Conservation (phyloP, 208 protist species). For the Wallacemonas sp. region DNA sequence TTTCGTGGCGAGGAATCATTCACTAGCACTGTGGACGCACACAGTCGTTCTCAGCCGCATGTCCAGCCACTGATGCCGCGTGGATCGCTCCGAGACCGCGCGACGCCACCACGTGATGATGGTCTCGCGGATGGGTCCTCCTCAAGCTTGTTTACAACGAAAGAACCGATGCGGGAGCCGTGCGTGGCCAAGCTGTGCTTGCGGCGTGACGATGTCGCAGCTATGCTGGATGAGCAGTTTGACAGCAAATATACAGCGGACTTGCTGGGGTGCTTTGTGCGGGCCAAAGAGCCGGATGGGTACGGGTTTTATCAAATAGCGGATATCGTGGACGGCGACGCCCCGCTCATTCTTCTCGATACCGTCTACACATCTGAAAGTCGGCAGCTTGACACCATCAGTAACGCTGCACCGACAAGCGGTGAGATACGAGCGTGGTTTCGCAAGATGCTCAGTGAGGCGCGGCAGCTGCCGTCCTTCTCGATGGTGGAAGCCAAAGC, state of each 20-base stretch:
- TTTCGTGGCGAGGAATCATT: slow-evolving; percentile 7
- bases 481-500: slow-evolving; percentile 59
- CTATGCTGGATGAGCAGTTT: slow-evolving; percentile 32
- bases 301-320: slow-evolving; percentile 51
- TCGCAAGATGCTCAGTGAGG: slow-evolving; percentile 43
- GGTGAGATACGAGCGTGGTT: slow-evolving; percentile 44
- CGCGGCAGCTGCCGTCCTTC: slow-evolving; percentile 30
- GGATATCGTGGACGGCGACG: slow-evolving; percentile 13
- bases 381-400: slow-evolving; percentile 40
- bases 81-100: slow-evolving; percentile 1
- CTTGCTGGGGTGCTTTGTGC: slow-evolving; percentile 50
- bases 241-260: slow-evolving; percentile 31
- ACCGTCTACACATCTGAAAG: slow-evolving; percentile 41
- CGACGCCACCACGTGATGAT: slow-evolving; percentile 7
- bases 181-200: slow-evolving; percentile 46
- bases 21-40: neutral
- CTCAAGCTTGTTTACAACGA: neutral
- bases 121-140: neutral
- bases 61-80: neutral
- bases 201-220: slow-evolving; percentile 25
- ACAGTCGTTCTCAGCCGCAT: neutral
- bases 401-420: slow-evolving; percentile 43
- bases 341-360: slow-evolving; percentile 33
- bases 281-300: slow-evolving; percentile 32
- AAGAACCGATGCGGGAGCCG: slow-evolving; percentile 14